Evolutionary conservation across 805 yeast genomes (phyloP).

Genomic region (Starmerella stigmatis): DNA sequence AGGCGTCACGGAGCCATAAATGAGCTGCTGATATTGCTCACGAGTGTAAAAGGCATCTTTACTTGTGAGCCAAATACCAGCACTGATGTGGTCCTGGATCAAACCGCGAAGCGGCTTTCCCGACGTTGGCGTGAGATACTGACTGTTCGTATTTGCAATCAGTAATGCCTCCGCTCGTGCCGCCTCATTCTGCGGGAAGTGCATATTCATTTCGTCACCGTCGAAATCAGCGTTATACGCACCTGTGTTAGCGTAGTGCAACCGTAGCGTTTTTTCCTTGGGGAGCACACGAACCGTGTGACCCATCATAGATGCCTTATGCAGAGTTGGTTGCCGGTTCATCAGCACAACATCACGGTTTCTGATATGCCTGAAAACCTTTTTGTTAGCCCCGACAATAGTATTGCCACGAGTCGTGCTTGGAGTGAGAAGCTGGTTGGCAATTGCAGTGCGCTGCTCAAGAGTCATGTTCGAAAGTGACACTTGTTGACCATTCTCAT

Average conservation of each 20-base stretch:
- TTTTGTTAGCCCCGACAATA: slow-evolving; percentile 51
- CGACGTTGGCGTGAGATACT: slow-evolving; percentile 94
- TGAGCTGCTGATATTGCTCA: slow-evolving; percentile 84
- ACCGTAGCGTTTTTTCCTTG: slow-evolving; percentile 89
- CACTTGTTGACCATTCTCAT: slow-evolving; percentile 81
- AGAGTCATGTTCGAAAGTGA: slow-evolving; percentile 78
- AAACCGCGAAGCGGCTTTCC: slow-evolving; percentile 98
- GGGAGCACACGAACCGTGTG: slow-evolving; percentile 95
- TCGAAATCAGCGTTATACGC: slow-evolving; percentile 98
- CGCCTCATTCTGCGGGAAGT: slow-evolving; percentile 94
- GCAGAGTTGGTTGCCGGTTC: slow-evolving; percentile 99
- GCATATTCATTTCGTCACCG: slow-evolving; percentile 99
- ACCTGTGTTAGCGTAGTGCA: slow-evolving; percentile 98
- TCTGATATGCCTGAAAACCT: slow-evolving; percentile 87
- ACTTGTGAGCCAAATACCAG: slow-evolving; percentile 96
- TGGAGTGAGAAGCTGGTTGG: slow-evolving; percentile 90
- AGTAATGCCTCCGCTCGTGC: slow-evolving; percentile 94
- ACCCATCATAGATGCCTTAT: slow-evolving; percentile 99
- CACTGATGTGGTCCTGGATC: slow-evolving; percentile 97
- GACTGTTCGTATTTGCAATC: slow-evolving; percentile 94
- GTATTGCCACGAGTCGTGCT: slow-evolving; percentile 11
- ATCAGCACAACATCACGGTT: slow-evolving; percentile 92
- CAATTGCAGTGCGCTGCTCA: slow-evolving; percentile 91
- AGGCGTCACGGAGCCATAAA: slow-evolving; percentile 90
- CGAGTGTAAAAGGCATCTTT: slow-evolving; percentile 86